phyloP scores from a whole-genome alignment of 2,329 filamentous ascomycete genomes.

The Colletotrichum zoysiae region DNA sequence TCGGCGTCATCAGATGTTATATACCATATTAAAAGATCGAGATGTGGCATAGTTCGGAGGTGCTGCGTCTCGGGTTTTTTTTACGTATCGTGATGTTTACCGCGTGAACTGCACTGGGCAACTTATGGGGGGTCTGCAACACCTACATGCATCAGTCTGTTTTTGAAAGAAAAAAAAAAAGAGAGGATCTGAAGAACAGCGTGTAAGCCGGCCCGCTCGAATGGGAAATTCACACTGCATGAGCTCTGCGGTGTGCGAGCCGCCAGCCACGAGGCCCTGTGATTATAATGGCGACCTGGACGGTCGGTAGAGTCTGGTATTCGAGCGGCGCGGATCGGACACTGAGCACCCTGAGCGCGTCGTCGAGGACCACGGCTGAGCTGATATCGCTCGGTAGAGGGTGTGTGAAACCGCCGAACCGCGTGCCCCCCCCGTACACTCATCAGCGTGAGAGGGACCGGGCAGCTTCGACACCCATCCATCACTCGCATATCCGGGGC shows the following conservation, averaged over 20 bases:
- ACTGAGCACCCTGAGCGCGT: not conserved
- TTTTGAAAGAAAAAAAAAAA: not conserved
- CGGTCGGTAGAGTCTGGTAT: not conserved
- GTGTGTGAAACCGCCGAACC: not conserved
- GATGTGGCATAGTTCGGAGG: too few species aligned
- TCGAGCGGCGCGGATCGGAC: not conserved
- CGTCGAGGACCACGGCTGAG: not conserved
- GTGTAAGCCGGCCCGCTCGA: not conserved
- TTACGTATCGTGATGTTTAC: too few species aligned
- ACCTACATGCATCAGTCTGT: not conserved
- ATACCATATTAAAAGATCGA: too few species aligned
- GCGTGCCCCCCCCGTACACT: not conserved
- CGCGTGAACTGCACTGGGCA: too few species aligned
- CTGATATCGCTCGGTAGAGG: not conserved
- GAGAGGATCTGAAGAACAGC: too few species aligned
- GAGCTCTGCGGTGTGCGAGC: not conserved
- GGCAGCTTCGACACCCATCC: not conserved
- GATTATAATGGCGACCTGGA: not conserved
- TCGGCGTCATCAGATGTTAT: too few species aligned
- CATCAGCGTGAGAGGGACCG: not conserved
- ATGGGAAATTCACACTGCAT: not conserved
- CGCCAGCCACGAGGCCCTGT: too few species aligned
- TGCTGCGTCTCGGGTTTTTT: too few species aligned
- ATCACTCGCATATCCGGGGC: not conserved
- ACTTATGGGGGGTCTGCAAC: too few species aligned